Conservation (phyloP, 2,329 filamentous ascomycete species). For the Daldinia sp. region DNA sequence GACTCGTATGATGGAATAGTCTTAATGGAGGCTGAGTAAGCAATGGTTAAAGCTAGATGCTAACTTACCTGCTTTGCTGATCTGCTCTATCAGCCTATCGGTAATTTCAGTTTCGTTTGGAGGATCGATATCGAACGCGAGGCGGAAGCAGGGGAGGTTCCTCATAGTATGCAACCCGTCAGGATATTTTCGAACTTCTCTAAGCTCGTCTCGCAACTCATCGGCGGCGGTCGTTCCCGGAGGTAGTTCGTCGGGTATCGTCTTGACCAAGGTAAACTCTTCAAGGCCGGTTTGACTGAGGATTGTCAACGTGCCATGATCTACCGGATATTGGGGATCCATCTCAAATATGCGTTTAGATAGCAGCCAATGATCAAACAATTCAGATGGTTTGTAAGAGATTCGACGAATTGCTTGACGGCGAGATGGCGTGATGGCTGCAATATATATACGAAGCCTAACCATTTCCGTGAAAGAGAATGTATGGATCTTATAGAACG, state of each 20-base stretch:
- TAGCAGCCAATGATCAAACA: neutral
- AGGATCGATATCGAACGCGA: neutral
- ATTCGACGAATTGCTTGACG: conserved; percentile 20
- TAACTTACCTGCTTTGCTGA: conserved; percentile 24
- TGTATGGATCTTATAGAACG: conserved; percentile 26
- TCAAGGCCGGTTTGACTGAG: neutral
- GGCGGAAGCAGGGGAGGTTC: conserved; percentile 21
- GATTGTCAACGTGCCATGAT: neutral
- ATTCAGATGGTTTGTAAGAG: neutral
- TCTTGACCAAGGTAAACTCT: neutral
- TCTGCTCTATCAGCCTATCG: neutral
- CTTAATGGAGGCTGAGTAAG: too few relatives aligned
- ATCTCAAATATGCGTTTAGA: neutral
- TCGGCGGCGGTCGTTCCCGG: neutral
- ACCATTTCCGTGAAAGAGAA: neutral
- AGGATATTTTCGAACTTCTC: neutral
- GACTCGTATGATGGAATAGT: neutral
- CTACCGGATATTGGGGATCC: neutral
- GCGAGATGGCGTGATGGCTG: conserved; percentile 18
- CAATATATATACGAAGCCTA: neutral
- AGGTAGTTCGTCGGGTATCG: neutral
- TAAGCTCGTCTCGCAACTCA: neutral
- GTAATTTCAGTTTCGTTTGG: neutral
- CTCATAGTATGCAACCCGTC: neutral
- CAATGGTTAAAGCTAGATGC: neutral